Evolutionary conservation across 768 basidiomycete genomes (phyloP), one percentile per base, ranked within the genome.

Genomic region (Tephrocybe sp.): DNA sequence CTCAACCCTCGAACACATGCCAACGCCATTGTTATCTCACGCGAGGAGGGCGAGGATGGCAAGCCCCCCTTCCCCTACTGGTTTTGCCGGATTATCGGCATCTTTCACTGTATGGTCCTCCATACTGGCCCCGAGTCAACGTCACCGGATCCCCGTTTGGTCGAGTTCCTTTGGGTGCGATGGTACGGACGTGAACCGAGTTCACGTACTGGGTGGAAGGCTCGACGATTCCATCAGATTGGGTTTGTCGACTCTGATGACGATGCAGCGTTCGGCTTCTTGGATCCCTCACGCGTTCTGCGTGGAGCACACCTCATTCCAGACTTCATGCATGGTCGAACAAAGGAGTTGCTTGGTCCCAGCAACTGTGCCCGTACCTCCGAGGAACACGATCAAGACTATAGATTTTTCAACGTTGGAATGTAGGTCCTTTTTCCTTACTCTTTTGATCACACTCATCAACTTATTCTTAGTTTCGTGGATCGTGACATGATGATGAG

Each of bases 81-180:
- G 52, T 65, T 63, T 30, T 61, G 50, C 5, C 31, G 52, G 2
- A 40, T 65, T 3, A 47, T 65, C 11, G 57, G 60, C 1, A 53
- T 65, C 21, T 65, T 63, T 34, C 61, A 65, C 22, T 48, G 31
- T 8, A 38, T 42, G 27, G 57, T 64, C 1, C 49, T 50, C 19
- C 55, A 62, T 31, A 42, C 38, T 25, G 55, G 55, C 3, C 27
- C 52, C 2, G 44, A 51, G 10, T 49, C 44, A 7, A 22, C 37
- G 1, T 19, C 33, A 16, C 19, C 12, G 0, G 8, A 16, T 0
- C 45, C 60, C 3, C 41, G 56, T 5, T 49, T 50, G 0, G 67
- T 78, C 57, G 63, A 73, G 1, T 67, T 78, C 15, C 51, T 79
- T 1, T 77, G 70, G 59, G 71, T 79, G 0, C 57, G 60, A 0